Evolutionary conservation across 176 grass and related monocot genomes (phyloP).

Genomic region (Oryza nivara): DNA sequence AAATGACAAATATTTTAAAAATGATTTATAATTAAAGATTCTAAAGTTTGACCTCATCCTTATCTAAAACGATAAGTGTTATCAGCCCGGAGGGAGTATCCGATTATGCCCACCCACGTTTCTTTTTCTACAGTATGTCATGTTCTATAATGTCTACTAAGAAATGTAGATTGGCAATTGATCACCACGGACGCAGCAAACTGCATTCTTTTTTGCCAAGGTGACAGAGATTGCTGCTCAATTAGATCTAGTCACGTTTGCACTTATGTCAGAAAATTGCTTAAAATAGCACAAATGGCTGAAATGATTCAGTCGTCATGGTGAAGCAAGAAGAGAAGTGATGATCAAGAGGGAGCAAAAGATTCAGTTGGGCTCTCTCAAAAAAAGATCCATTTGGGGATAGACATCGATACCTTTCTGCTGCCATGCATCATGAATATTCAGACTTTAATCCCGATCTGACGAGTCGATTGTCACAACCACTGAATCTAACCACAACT

Average conservation of each 20-base stretch:
- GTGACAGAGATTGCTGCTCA: background rate
- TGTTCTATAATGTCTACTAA: background rate
- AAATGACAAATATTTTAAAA: too few species aligned
- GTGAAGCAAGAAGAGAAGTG: background rate
- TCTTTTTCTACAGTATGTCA: background rate
- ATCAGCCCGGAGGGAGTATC: too few species aligned
- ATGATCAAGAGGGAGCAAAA: background rate
- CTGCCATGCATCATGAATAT: background rate
- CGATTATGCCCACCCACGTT: background rate
- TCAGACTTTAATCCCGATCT: conserved; percentile 29
- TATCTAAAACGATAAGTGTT: too few species aligned
- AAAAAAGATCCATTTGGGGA: background rate
- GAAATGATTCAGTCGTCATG: conserved; percentile 15
- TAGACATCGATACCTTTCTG: background rate
- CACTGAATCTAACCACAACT: background rate
- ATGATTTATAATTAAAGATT: too few species aligned
- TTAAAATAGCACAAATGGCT: conserved; percentile 11
- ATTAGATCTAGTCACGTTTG: background rate
- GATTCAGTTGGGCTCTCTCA: background rate
- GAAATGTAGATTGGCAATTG: background rate
- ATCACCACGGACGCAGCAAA: background rate
- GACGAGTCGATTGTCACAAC: background rate
- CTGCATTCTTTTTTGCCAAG: background rate
- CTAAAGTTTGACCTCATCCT: too few species aligned
- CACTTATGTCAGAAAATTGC: background rate